Conservation (phyloP, 106 monocot genomes). For the Iris macrosiphon region DNA sequence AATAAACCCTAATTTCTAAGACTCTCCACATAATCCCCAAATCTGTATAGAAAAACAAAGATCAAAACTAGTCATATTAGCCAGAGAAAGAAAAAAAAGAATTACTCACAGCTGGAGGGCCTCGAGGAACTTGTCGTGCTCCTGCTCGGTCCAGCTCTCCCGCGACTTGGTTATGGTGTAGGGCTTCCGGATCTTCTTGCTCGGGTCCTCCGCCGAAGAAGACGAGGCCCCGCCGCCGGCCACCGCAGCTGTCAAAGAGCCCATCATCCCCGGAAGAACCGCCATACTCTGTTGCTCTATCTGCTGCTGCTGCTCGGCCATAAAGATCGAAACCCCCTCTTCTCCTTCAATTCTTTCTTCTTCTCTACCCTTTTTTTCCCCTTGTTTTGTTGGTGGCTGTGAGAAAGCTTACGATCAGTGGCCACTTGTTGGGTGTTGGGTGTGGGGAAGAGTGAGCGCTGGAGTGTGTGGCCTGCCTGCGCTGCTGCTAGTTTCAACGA, state of each 20-base stretch:
- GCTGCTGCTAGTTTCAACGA: too few species aligned
- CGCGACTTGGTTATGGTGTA: conserved; percentile 57
- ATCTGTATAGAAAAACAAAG: neutral
- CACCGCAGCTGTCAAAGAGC: neutral
- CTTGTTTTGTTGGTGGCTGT: too few species aligned
- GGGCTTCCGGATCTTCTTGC: conserved; percentile 48
- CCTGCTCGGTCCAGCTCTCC: conserved; percentile 71
- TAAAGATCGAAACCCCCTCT: too few species aligned
- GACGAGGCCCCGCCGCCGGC: conserved; percentile 1
- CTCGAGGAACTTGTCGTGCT: conserved; percentile 61
- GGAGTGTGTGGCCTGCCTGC: too few species aligned
- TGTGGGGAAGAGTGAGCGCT: too few species aligned
- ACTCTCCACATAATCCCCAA: neutral
- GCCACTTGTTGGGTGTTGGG: too few species aligned
- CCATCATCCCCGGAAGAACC: neutral
- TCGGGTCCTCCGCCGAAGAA: conserved; percentile 20
- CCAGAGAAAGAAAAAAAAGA: neutral
- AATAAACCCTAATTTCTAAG: too few species aligned
- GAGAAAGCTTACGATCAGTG: too few species aligned
- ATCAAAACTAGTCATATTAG: conserved; percentile 5
- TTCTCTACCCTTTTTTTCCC: too few species aligned
- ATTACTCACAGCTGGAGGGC: conserved; percentile 44
- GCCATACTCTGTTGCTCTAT: neutral
- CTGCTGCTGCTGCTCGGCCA: conserved; percentile 5
- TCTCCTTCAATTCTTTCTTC: too few species aligned